Percentiles rank a stretch among this genome's conserved stretches.
These are phyloP conservation scores for Kwoniella shivajii DNA, from an alignment of 1,284 basidiomycete species.

Conservation along the genomic window DNA sequence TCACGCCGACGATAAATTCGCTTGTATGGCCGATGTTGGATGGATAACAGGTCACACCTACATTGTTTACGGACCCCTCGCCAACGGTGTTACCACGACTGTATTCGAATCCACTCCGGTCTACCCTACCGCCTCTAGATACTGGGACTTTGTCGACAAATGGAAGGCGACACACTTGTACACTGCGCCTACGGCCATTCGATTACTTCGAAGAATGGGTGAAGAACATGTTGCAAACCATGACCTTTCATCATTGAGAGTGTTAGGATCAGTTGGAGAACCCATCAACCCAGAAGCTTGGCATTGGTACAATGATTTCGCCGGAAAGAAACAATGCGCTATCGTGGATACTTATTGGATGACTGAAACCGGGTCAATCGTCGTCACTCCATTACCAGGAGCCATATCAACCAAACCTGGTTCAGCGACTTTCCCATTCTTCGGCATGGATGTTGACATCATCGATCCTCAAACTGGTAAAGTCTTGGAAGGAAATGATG, in stretches of 20 bases:
- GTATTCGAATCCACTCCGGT: conserved; percentile 97
- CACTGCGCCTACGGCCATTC: conserved; percentile 84
- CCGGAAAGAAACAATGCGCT: conserved; percentile 84
- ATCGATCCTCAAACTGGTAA: conserved; percentile 69
- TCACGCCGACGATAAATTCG: conserved; percentile 87
- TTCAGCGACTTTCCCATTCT: conserved; percentile 95
- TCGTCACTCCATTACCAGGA: conserved; percentile 93
- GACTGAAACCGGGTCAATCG: conserved; percentile 96
- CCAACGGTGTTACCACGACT: conserved; percentile 83
- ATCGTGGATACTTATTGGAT: conserved; percentile 98
- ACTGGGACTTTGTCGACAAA: conserved; percentile 95
- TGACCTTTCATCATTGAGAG: conserved; percentile 81
- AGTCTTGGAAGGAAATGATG: conserved; percentile 76
- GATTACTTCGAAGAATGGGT: conserved; percentile 85
- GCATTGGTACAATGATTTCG: conserved; percentile 94
- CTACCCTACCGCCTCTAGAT: conserved; percentile 92
- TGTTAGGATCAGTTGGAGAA: conserved; percentile 92
- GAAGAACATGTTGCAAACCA: conserved; percentile 81
- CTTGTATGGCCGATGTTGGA: conserved; percentile 98
- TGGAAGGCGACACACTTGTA: conserved; percentile 95
- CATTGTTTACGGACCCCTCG: conserved; percentile 93
- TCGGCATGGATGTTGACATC: conserved; percentile 87
- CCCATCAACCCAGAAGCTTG: conserved; percentile 99
- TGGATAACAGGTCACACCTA: conserved; percentile 99
- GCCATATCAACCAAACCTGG: conserved; percentile 96